Evolutionary conservation across 75 land plant species (phyloP).

Genomic region (Isoetes taiwanensis): DNA sequence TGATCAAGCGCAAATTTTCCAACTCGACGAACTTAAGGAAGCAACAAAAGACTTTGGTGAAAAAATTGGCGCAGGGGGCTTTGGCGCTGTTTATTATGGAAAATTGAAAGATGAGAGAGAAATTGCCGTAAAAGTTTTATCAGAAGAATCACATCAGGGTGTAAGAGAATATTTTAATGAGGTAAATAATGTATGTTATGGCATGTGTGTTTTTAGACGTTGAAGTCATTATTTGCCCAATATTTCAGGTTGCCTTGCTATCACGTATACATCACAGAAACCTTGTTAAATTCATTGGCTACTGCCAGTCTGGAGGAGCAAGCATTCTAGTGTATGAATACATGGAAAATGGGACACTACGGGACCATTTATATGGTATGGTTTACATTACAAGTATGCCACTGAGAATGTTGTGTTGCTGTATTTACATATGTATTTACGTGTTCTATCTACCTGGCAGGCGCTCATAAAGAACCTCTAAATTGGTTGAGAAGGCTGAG

Average conservation of each 20-base stretch:
- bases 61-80: conserved; percentile 71
- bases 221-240: neutral
- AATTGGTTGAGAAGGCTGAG: neutral
- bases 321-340: conserved; percentile 67
- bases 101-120: conserved; percentile 51
- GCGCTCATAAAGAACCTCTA: neutral
- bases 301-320: conserved; percentile 46
- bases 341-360: conserved; percentile 76
- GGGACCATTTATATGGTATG: conserved; percentile 75
- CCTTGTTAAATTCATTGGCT: conserved; percentile 67
- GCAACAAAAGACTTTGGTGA: conserved; percentile 47
- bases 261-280: conserved; percentile 88
- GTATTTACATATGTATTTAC: neutral
- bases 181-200: conserved; percentile 28
- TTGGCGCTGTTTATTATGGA: conserved; percentile 78
- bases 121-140: conserved; percentile 70
- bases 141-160: conserved; percentile 58
- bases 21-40: conserved; percentile 38
- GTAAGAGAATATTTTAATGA: conserved; percentile 63
- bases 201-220: neutral
- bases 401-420: neutral
- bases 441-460: neutral
- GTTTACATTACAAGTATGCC: neutral
- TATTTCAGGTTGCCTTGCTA: conserved; percentile 56
- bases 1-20: conserved; percentile 43